phyloP scores from a whole-genome alignment of 805 yeast species.

The Candida hispaniensis region DNA sequence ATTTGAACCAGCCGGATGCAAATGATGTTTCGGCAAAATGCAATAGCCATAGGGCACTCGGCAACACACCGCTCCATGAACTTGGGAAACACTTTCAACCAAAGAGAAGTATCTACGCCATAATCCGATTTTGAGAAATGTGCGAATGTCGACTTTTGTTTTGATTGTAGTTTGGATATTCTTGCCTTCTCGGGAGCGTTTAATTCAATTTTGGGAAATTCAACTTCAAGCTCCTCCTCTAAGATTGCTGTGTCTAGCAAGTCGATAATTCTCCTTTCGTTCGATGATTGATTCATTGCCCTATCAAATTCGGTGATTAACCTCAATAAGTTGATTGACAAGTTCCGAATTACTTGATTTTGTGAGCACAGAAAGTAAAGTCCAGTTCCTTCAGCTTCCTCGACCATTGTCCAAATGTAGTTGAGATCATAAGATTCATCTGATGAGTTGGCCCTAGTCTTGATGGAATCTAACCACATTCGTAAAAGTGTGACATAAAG shows the following conservation, averaged over 20 bases:
- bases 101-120: constrained; percentile 92
- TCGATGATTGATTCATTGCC: constrained; percentile 14
- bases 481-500: constrained; percentile 70
- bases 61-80: constrained; percentile 62
- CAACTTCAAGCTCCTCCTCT: constrained; percentile 45
- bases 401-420: constrained; percentile 71
- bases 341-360: constrained; percentile 59
- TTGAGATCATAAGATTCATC: constrained; percentile 32
- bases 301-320: constrained; percentile 75
- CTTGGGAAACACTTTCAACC: constrained; percentile 82
- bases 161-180: constrained; percentile 46
- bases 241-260: constrained; percentile 64
- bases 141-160: constrained; percentile 56
- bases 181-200: constrained; percentile 64
- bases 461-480: constrained; percentile 51
- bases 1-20: constrained; percentile 82
- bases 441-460: constrained; percentile 17
- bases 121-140: constrained; percentile 81
- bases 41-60: constrained; percentile 85
- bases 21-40: constrained; percentile 80
- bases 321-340: constrained; percentile 64
- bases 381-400: constrained; percentile 94
- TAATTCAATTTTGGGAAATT: constrained; percentile 41
- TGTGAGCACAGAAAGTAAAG: constrained; percentile 83
- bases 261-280: constrained; percentile 40